A percentile compares a stretch with the other conserved stretches of the same genome.
Evolutionary conservation across 257 asterid genomes (phyloP).

Genomic region (Voacanga thouarsii): DNA sequence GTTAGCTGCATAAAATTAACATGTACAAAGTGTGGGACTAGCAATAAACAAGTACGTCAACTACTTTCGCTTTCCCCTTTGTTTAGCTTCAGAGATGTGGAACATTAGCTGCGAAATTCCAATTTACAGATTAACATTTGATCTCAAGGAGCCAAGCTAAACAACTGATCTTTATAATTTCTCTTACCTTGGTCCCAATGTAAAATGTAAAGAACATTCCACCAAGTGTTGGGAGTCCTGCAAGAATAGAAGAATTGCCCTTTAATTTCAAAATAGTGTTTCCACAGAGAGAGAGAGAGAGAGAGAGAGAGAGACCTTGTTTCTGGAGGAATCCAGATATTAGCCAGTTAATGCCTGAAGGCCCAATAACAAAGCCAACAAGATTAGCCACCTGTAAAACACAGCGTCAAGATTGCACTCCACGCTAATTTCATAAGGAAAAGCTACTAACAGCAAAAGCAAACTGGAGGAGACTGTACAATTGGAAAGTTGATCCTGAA

Average conservation of each 20-base stretch:
- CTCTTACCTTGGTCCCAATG: slow-evolving; percentile 82
- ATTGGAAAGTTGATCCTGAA: not conserved
- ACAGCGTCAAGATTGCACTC: slow-evolving; percentile 11
- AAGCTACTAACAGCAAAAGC: not conserved
- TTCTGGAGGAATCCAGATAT: slow-evolving; percentile 59
- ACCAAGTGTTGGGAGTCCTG: slow-evolving; percentile 69
- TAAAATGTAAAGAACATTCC: slow-evolving; percentile 75
- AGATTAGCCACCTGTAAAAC: slow-evolving; percentile 84
- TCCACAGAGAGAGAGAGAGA: not conserved
- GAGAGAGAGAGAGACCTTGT: slow-evolving; percentile 48
- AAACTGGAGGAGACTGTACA: not conserved
- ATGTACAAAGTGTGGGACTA: not conserved
- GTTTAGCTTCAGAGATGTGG: slow-evolving; percentile 79
- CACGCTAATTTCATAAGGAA: not conserved
- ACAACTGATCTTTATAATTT: slow-evolving; percentile 6
- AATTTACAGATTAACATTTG: slow-evolving; percentile 20
- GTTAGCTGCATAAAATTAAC: not conserved
- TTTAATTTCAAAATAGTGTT: slow-evolving; percentile 8
- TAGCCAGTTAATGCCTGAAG: slow-evolving; percentile 91
- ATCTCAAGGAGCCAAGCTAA: slow-evolving; percentile 12
- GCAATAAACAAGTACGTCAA: slow-evolving; percentile 26
- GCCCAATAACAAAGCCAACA: slow-evolving; percentile 94
- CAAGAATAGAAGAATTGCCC: slow-evolving; percentile 23
- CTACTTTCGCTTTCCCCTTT: slow-evolving; percentile 41
- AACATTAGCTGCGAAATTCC: slow-evolving; percentile 72